These are phyloP conservation scores for Suhomyces tanzawaensis DNA, from an alignment of 805 yeast species.

Conservation along the genomic window DNA sequence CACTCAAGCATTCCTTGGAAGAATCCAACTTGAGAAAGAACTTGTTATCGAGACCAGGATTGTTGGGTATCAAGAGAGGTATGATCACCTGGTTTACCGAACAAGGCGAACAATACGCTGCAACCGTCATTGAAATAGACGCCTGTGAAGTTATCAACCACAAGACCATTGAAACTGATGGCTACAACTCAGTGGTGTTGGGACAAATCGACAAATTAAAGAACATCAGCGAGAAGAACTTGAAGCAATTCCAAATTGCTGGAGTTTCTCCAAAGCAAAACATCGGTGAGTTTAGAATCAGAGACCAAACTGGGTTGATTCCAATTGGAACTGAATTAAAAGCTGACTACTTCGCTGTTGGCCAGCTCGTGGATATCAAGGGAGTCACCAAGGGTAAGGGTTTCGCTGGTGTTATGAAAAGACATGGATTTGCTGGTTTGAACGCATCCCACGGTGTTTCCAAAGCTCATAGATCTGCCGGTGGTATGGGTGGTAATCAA, in stretches of 20 bases:
- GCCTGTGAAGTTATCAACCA: slow-evolving; percentile 80
- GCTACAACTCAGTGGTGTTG: slow-evolving; percentile 81
- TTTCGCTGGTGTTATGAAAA: slow-evolving; percentile 96
- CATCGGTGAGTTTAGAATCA: slow-evolving; percentile 77
- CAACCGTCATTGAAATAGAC: slow-evolving; percentile 85
- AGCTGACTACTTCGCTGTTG: slow-evolving; percentile 81
- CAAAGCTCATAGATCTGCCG: slow-evolving; percentile 88
- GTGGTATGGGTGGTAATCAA: slow-evolving; percentile 95
- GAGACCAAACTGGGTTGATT: slow-evolving; percentile 59
- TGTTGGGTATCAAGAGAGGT: slow-evolving; percentile 80
- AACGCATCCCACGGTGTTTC: slow-evolving; percentile 96
- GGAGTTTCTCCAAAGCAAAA: slow-evolving; percentile 78
- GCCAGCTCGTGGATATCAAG: slow-evolving; percentile 80
- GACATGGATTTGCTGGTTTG: slow-evolving; percentile 86
- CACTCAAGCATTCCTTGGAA: slow-evolving; percentile 64
- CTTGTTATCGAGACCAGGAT: slow-evolving; percentile 77
- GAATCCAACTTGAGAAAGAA: slow-evolving; percentile 69
- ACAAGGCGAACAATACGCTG: slow-evolving; percentile 69
- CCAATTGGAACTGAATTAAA: slow-evolving; percentile 74
- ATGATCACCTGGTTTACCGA: slow-evolving; percentile 83
- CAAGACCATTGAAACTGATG: slow-evolving; percentile 69
- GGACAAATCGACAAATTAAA: slow-evolving; percentile 75
- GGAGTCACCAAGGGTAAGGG: slow-evolving; percentile 92
- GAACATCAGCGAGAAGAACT: slow-evolving; percentile 43
- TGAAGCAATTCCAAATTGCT: slow-evolving; percentile 78